Evolutionary conservation across 345 rosid genomes (phyloP).

Genomic region (Brassica rapa): DNA sequence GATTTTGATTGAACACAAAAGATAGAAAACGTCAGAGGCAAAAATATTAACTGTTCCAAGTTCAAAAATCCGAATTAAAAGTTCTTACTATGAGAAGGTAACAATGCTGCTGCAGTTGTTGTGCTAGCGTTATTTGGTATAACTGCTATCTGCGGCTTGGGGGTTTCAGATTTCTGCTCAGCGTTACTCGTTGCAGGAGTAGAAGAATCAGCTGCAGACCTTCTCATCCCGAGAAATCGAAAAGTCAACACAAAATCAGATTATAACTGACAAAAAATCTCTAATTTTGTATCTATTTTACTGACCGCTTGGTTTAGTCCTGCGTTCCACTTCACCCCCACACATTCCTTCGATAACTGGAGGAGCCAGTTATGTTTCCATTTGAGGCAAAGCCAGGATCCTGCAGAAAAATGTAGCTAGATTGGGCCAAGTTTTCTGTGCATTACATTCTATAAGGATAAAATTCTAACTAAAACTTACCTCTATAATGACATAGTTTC

Average conservation of each 20-base stretch:
- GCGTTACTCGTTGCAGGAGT: constrained; percentile 44
- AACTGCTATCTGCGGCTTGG: constrained; percentile 55
- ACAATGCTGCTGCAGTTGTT: constrained; percentile 42
- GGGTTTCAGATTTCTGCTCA: constrained; percentile 62
- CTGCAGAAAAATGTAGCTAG: constrained; percentile 47
- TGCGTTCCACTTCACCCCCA: constrained; percentile 73
- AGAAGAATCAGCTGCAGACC: constrained; percentile 49
- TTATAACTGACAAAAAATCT: neutral
- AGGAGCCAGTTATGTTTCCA: constrained; percentile 58
- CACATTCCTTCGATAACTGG: constrained; percentile 72
- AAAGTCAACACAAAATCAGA: constrained; percentile 21
- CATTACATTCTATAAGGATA: constrained; percentile 13
- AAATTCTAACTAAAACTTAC: constrained; percentile 45
- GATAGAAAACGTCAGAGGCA: constrained; percentile 18
- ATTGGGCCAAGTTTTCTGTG: neutral
- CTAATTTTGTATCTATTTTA: constrained; percentile 14
- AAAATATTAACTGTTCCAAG: neutral
- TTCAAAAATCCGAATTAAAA: constrained; percentile 10
- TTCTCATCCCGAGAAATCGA: constrained; percentile 51
- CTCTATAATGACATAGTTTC: constrained; percentile 92
- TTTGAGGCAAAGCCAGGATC: constrained; percentile 74
- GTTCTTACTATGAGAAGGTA: constrained; percentile 72
- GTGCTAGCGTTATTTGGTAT: constrained; percentile 50
- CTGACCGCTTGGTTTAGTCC: constrained; percentile 66
- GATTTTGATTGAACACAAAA: constrained; percentile 29